Evolutionary conservation across 495 filamentous ascomycete genomes (phyloP), one percentile per base, ranked within the genome.

Genomic region (Durotheca rogersii): DNA sequence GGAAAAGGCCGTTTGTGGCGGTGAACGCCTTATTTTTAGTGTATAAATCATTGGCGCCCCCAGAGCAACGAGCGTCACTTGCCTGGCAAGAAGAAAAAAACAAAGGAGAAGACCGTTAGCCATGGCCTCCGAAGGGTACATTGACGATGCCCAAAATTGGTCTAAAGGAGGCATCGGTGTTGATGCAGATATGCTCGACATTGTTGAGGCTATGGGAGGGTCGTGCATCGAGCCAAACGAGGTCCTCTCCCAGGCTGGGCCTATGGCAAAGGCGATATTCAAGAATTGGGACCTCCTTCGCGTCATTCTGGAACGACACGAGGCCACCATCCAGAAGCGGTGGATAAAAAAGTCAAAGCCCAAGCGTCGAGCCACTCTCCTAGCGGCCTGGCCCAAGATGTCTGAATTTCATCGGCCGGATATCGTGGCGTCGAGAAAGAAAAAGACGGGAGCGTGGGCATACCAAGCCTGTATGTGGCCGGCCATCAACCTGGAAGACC

Each of bases 401-500:
- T 25, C 79, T 2, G 35, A 51, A 2, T 36, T 36, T 0, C 76
- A 81, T 60, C 74, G 75, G 7, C 76, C 76, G 4, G 78, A 80
- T 49, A 72, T 75, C 48, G 56, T 64, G 18, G 71, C 70, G 4
- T 71, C 73, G 15, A 30, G 43, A 1, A 64, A 51, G 9, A 27
- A 9, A 9, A 27, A 9, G 23, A 27, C 23, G 4, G 7, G 62
- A 69, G 25, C 27, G 18, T 3, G 21, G 40, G 19, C 38, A 58
- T 23, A 39, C 56, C 19, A 52, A 31, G 5, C 27, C 6, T 81
- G 60, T 33, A 39, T 72, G 37, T 72, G 65, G 58, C 76, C 74
- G 0, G 64, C 67, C 41, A 68, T 77, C 48, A 79, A 78, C 39
- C 67, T 69, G 15, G 73, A 77, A 42, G 73, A 77, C 51, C 58